A percentile compares a stretch with the other conserved stretches of the same genome.
Evolutionary conservation across 1,139 yeast genomes (phyloP).

Genomic region (Tardiomyces digboiensis): DNA sequence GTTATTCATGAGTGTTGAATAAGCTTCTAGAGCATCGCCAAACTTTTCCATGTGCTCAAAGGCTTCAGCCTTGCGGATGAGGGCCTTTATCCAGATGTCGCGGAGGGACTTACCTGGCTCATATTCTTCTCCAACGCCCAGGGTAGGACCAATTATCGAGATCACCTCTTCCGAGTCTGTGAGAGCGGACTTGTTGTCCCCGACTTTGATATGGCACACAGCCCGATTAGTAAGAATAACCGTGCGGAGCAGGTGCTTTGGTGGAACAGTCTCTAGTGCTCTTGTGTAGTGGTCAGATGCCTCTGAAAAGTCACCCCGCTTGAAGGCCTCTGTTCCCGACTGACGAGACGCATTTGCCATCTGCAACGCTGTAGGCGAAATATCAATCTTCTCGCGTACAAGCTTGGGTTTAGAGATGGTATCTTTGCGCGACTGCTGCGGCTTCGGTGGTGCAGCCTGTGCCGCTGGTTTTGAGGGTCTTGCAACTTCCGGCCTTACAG

Average conservation of each 20-base stretch:
- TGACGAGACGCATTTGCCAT: slow-evolving; percentile 48
- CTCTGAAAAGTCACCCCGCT: slow-evolving; percentile 69
- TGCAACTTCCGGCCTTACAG: slow-evolving; percentile 3
- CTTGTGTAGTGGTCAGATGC: slow-evolving; percentile 55
- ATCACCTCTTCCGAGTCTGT: slow-evolving; percentile 49
- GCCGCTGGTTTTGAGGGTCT: slow-evolving; percentile 6
- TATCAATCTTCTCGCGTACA: slow-evolving; percentile 7
- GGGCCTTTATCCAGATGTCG: slow-evolving; percentile 65
- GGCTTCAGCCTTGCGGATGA: slow-evolving; percentile 70
- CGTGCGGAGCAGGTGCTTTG: slow-evolving; percentile 54
- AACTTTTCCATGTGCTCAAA: slow-evolving; percentile 70
- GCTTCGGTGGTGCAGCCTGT: slow-evolving; percentile 12
- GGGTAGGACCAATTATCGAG: slow-evolving; percentile 39
- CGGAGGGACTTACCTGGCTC: slow-evolving; percentile 50
- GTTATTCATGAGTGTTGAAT: slow-evolving; percentile 51
- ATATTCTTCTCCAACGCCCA: slow-evolving; percentile 28
- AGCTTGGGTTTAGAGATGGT: slow-evolving; percentile 3
- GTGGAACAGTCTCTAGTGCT: slow-evolving; percentile 56
- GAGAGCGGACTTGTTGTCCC: slow-evolving; percentile 59
- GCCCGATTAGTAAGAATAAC: slow-evolving; percentile 73
- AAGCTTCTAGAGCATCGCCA: slow-evolving; percentile 50
- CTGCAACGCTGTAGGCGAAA: slow-evolving; percentile 31
- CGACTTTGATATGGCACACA: slow-evolving; percentile 57
- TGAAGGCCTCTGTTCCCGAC: slow-evolving; percentile 55
- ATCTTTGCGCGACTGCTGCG: slow-evolving; percentile 4